Evolutionary conservation across 768 basidiomycete species (phyloP).

Genomic region (Podaxis carcinomalis): DNA sequence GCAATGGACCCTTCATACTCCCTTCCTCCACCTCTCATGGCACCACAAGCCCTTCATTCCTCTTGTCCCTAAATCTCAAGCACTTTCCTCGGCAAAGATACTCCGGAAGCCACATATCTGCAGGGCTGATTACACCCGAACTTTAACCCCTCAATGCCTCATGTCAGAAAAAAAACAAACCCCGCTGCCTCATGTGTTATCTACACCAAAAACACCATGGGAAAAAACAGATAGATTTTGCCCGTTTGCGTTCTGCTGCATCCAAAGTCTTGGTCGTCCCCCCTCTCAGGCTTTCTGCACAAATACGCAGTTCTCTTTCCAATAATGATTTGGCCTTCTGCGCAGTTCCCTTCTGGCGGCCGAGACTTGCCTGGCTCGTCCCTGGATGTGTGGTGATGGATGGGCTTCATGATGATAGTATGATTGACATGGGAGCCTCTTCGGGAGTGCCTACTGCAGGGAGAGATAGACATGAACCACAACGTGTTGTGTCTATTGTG

Average conservation of each 20-base stretch:
- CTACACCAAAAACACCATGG: not conserved
- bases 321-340: not conserved
- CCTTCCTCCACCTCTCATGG: not conserved
- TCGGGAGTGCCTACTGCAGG: not conserved
- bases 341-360: not conserved
- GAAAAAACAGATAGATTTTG: not conserved
- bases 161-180: slow-evolving; percentile 1
- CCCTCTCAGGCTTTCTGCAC: not conserved
- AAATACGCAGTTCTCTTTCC: not conserved
- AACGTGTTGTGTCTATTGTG: not conserved
- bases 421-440: slow-evolving; percentile 1
- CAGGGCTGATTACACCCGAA: not conserved
- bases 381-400: not conserved
- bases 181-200: slow-evolving; percentile 7
- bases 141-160: not conserved
- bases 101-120: not conserved
- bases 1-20: not conserved
- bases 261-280: not conserved
- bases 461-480: not conserved
- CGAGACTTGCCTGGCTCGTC: not conserved
- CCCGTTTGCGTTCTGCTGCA: not conserved
- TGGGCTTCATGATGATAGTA: not conserved
- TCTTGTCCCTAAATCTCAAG: not conserved
- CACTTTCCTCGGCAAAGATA: not conserved
- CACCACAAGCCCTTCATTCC: not conserved